Conservation (phyloP, 2,329 filamentous ascomycete genomes). For the Fonsecaea pugnacius region DNA sequence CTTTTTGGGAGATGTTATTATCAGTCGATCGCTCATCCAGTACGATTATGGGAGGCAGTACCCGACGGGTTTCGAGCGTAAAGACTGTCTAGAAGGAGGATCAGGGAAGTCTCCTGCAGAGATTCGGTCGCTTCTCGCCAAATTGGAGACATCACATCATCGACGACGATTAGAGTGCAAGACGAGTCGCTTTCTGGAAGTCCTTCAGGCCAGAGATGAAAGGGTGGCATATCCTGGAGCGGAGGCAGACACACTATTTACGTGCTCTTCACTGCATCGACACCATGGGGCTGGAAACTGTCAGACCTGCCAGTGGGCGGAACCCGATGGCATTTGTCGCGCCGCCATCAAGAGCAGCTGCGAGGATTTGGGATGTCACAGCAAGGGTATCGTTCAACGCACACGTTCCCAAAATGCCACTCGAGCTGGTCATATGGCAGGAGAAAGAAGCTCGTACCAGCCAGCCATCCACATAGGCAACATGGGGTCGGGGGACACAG, state of each 20-base stretch:
- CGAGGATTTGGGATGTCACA: conserved; percentile 2
- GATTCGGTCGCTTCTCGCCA: background rate
- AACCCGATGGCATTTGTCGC: background rate
- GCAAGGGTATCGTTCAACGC: background rate
- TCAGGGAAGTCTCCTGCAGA: conserved; percentile 1
- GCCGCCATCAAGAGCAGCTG: conserved; percentile 5
- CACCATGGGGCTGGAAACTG: background rate
- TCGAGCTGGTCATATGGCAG: background rate
- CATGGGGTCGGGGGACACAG: conserved; percentile 48
- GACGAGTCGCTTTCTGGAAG: background rate
- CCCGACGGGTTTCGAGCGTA: background rate
- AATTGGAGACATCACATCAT: conserved; percentile 8
- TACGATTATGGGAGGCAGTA: conserved; percentile 9
- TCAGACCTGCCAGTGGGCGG: background rate
- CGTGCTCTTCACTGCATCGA: background rate
- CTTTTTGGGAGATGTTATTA: conserved; percentile 43
- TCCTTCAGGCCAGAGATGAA: background rate
- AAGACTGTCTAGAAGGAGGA: background rate
- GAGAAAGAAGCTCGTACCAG: background rate
- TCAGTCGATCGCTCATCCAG: conserved; percentile 33
- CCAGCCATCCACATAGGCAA: conserved; percentile 42
- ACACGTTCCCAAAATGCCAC: background rate
- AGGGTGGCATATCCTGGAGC: background rate
- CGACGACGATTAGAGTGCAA: background rate
- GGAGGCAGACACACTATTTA: conserved; percentile 3